Percentiles rank a stretch among this genome's conserved stretches.
Conservation (phyloP, 257 asterid genomes). For the Solanum habrochaites region DNA sequence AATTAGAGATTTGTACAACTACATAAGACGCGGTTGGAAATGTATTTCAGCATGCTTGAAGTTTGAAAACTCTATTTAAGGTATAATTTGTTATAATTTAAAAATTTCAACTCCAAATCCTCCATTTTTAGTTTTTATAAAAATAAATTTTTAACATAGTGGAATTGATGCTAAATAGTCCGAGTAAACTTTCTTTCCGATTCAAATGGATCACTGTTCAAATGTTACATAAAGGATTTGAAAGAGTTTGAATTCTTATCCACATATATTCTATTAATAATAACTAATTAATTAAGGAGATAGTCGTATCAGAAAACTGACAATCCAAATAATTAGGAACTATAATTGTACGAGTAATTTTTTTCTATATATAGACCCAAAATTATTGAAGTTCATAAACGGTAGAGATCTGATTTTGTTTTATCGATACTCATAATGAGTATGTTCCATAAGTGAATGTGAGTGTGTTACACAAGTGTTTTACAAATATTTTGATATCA, state of each 20-base stretch:
- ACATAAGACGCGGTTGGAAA: too few species aligned
- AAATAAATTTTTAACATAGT: too few species aligned
- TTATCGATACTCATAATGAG: neutral
- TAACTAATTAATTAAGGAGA: too few species aligned
- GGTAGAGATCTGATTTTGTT: neutral
- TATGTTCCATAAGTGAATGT: neutral
- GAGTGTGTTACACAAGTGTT: neutral
- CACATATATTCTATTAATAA: neutral
- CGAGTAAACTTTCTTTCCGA: neutral
- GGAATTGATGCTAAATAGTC: too few species aligned
- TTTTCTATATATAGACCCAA: neutral
- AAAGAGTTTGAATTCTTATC: neutral
- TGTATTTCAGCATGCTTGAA: too few species aligned
- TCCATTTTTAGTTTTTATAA: too few species aligned
- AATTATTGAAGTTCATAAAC: neutral
- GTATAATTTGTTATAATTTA: too few species aligned
- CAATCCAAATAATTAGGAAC: neutral
- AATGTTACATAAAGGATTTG: too few species aligned
- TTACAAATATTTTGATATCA: neutral
- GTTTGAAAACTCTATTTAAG: too few species aligned
- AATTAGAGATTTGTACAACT: too few species aligned
- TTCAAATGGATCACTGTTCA: neutral
- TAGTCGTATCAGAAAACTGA: neutral
- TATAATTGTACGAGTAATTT: neutral
- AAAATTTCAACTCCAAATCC: too few species aligned